Conservation (phyloP, 345 rosid genomes). For the Litchi chinensis region DNA sequence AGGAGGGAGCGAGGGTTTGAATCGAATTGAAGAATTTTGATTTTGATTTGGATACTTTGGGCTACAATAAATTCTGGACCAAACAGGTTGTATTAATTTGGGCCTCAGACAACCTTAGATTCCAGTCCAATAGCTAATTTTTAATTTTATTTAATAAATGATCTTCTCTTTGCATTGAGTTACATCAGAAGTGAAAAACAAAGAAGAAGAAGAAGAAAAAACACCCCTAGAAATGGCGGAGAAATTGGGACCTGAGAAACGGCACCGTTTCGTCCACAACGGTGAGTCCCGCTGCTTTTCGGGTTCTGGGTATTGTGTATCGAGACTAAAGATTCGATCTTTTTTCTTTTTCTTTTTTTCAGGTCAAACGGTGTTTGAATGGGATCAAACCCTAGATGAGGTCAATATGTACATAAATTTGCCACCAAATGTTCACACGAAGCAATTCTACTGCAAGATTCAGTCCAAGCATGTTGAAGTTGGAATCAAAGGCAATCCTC, state of each 20-base stretch:
- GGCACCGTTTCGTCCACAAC: slow-evolving; percentile 53
- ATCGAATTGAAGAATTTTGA: background rate
- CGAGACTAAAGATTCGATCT: background rate
- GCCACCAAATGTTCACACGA: slow-evolving; percentile 69
- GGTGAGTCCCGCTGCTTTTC: slow-evolving; percentile 26
- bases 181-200: background rate
- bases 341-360: background rate
- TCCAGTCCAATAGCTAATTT: background rate
- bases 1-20: background rate
- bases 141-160: no score
- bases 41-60: background rate
- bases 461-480: slow-evolving; percentile 82
- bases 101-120: background rate
- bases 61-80: background rate
- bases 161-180: no score
- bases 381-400: slow-evolving; percentile 96
- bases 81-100: background rate
- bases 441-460: slow-evolving; percentile 82
- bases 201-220: background rate
- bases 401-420: slow-evolving; percentile 72
- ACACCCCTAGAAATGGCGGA: slow-evolving; percentile 45
- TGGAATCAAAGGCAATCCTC: slow-evolving; percentile 96
- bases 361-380: slow-evolving; percentile 84
- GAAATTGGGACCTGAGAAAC: slow-evolving; percentile 71
- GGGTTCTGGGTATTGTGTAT: background rate